Conservation (phyloP, 2,329 filamentous ascomycete genomes). For the Neodidymelliopsis sp. region DNA sequence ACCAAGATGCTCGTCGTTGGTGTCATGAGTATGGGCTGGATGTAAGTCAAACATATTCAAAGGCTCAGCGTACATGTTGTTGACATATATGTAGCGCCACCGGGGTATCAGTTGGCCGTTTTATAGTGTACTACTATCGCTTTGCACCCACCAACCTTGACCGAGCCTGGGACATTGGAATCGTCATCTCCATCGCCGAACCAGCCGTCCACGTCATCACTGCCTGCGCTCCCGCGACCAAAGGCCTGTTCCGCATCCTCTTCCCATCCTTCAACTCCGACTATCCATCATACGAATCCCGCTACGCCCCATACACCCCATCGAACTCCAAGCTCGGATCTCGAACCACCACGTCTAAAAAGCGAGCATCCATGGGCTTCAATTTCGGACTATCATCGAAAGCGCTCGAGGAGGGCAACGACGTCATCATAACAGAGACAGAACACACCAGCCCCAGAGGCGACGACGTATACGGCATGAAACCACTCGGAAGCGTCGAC, state of each 20-base stretch:
- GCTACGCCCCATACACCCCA: constrained; percentile 13
- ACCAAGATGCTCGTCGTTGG: constrained; percentile 45
- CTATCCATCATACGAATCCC: constrained; percentile 22
- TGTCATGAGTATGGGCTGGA: constrained; percentile 47
- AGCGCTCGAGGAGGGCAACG: constrained; percentile 14
- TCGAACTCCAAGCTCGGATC: constrained; percentile 16
- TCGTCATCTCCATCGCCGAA: constrained; percentile 51
- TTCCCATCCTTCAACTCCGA: constrained; percentile 42
- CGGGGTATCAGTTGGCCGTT: constrained; percentile 45
- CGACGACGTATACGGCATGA: constrained; percentile 27
- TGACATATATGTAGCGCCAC: constrained; percentile 34
- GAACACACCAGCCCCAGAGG: constrained; percentile 7
- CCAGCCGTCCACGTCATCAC: constrained; percentile 59
- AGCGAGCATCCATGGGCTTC: constrained; percentile 15
- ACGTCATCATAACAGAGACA: constrained; percentile 17
- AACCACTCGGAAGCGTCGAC: constrained; percentile 21
- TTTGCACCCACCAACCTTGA: constrained; percentile 45
- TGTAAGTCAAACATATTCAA: constrained; percentile 29
- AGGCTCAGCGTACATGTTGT: background rate
- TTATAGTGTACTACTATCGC: constrained; percentile 52
- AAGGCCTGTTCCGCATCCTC: constrained; percentile 53
- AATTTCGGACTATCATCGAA: constrained; percentile 19
- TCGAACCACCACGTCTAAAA: constrained; percentile 8
- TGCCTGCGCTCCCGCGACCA: constrained; percentile 62
- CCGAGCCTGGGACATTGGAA: constrained; percentile 45